Percentiles rank a stretch among this genome's conserved stretches.
Conservation (phyloP, 371 early-diverging fungal species). For the Mucor ambiguus region DNA sequence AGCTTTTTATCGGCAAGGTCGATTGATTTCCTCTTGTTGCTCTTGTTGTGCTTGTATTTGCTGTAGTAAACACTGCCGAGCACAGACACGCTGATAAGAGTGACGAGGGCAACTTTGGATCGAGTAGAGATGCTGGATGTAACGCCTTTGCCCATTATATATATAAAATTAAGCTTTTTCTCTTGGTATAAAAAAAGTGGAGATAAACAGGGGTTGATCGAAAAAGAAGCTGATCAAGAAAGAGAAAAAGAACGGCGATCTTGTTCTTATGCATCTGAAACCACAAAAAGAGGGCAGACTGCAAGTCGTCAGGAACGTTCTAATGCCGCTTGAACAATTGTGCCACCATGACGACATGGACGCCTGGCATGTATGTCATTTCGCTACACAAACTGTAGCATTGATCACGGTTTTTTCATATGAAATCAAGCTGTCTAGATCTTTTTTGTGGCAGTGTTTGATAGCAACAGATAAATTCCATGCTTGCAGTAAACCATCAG, state of each 20-base stretch:
- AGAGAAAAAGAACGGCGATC: background rate
- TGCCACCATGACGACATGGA: background rate
- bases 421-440: no score
- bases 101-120: conserved; percentile 17
- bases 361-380: background rate
- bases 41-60: background rate
- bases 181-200: background rate
- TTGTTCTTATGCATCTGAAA: background rate
- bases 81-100: conserved; percentile 19
- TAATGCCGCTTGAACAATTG: background rate
- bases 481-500: no score
- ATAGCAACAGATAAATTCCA: no score
- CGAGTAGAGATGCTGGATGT: conserved; percentile 8
- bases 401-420: background rate
- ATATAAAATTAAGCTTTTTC: background rate
- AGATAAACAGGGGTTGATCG: conserved; percentile 1
- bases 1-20: background rate
- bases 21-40: background rate
- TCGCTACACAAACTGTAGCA: background rate
- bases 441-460: no score
- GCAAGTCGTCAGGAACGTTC: background rate
- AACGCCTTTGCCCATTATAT: background rate
- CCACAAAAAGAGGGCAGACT: background rate
- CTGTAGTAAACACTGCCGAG: conserved; percentile 19
- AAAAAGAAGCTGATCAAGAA: background rate